Base-by-base conservation (phyloP, 83 land plant species). In the Picea mariana region DNA sequence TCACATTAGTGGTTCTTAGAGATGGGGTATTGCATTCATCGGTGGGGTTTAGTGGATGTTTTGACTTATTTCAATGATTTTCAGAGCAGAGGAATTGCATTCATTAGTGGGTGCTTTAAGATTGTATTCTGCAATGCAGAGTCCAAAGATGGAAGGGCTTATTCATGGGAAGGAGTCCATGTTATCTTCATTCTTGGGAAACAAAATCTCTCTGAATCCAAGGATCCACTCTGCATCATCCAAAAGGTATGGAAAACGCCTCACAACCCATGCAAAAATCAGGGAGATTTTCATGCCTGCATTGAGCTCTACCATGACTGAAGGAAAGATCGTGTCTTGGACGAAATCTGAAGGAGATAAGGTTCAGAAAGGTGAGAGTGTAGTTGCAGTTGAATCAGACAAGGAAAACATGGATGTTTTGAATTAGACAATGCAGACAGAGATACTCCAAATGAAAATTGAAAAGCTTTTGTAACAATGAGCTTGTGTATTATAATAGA, bases 371-470 rank as follows among this genome's bases (percentile, higher is more conserved):
- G 31, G 31, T 27, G 31, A 27, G 31, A 27, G 31, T 27, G 31
- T 27, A 27, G 31, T 27, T 27, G 31, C 95, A 55, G 98, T 97
- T 86, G 98, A 97, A 91, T 95, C 98, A 59, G 98, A 97, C 82
- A 97, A 97, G 91, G 99, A 98, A 18, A 97, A 95, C 87, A 97
- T 97, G 99, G 99, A 97, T 76, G 99, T 97, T 27, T 27, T 27
- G 31, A 27, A 27, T 27, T 1, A 27, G 31, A 27, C 31, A 27
- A 27, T 0, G 31, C 31, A 27, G 31, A 27, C 31, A 27, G 31
- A 27, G 31, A 27, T 27, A 27, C 31, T 27, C 31, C 31, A 27
- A 27, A 27, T 27, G 31, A 0, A 27, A 27, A 27, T 27, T 27
- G 31, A 27, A 27, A 27, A 27, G 0, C 31, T 27, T 27, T 27